phyloP scores from a whole-genome alignment of 257 asterid genomes.

The Thymus quinquecostatus region DNA sequence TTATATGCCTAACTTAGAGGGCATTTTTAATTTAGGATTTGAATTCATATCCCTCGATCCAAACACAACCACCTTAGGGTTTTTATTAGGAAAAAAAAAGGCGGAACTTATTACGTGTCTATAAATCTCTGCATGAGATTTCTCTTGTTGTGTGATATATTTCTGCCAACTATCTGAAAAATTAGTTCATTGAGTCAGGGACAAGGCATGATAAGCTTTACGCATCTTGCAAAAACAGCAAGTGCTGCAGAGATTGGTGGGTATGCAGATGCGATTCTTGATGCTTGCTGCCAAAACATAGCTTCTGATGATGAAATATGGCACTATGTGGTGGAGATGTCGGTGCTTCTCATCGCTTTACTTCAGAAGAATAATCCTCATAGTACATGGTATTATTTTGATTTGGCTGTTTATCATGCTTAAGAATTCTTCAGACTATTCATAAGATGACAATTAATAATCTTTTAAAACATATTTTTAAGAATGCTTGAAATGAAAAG shows the following conservation, averaged over 20 bases:
- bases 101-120: no score
- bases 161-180: neutral
- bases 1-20: no score
- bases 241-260: conserved; percentile 75
- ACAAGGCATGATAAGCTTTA: conserved; percentile 91
- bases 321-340: conserved; percentile 80
- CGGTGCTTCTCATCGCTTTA: conserved; percentile 70
- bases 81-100: no score
- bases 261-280: conserved; percentile 83
- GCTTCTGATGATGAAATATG: conserved; percentile 87
- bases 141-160: neutral
- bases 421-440: conserved; percentile 2
- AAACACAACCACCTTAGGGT: no score
- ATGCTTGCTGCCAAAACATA: conserved; percentile 87
- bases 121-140: no score
- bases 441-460: conserved; percentile 16
- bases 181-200: conserved; percentile 45
- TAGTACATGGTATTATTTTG: conserved; percentile 70
- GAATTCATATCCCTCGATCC: no score
- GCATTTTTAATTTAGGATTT: no score
- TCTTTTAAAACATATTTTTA: neutral
- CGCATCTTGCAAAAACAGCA: conserved; percentile 64
- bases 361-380: conserved; percentile 83
- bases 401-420: neutral
- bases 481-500: neutral